phyloP scores from a whole-genome alignment of 2,329 filamentous ascomycete species.

The Sclerotinia glacialis region DNA sequence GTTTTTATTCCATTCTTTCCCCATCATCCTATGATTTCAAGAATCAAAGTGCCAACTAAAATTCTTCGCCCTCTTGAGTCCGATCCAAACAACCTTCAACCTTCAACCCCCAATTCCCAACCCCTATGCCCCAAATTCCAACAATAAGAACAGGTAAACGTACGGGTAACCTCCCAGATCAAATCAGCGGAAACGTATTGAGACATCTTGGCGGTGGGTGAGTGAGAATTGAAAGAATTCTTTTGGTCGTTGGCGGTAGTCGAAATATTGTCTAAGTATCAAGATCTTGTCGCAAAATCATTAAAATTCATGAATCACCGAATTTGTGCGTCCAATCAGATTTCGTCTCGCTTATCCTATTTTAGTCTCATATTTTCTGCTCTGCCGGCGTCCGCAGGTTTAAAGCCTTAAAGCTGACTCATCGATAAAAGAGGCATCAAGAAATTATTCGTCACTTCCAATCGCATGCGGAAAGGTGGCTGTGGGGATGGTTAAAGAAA shows the following conservation, averaged over 20 bases:
- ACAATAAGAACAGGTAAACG: conserved; percentile 45
- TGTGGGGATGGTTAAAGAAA: conserved; percentile 2
- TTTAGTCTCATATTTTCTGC: conserved; percentile 4
- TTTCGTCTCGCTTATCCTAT: conserved; percentile 18
- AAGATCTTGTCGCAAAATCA: conserved; percentile 13
- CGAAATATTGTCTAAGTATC: conserved; percentile 17
- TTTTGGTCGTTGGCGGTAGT: conserved; percentile 16
- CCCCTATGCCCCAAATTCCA: conserved; percentile 8
- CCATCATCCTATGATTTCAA: background rate
- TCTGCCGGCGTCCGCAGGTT: background rate
- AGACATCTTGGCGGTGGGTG: conserved; percentile 37
- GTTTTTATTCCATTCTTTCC: background rate
- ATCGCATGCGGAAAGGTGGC: conserved; percentile 5
- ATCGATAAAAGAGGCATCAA: background rate
- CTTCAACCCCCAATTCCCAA: background rate
- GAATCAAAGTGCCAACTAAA: background rate
- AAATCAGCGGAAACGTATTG: conserved; percentile 85
- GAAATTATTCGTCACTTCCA: background rate
- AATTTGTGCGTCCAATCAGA: conserved; percentile 21
- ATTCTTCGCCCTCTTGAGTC: background rate
- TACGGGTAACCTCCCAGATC: conserved; percentile 94
- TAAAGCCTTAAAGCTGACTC: background rate
- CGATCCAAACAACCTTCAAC: background rate
- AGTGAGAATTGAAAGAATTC: conserved; percentile 9
- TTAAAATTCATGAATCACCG: conserved; percentile 18